Base-by-base conservation (phyloP, 257 asterid species). In the Fraxinus quadrangulata region DNA sequence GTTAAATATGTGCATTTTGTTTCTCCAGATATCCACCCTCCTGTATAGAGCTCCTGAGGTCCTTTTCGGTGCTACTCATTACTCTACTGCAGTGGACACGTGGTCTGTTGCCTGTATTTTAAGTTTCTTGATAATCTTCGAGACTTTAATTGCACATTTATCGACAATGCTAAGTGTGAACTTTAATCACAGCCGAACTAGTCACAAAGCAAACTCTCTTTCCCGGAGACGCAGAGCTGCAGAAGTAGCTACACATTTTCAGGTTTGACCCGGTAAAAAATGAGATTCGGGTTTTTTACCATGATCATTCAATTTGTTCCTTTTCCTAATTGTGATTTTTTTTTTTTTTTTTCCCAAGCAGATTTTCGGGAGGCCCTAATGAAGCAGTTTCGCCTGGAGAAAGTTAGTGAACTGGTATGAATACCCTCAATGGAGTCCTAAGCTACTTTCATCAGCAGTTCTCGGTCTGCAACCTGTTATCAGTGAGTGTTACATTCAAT, bases 1-100 rank as follows among this genome's bases (percentile, higher is more conserved):
- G 63, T 17, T 17, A 19, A 75, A 23, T 11, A 33, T 3, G 5
- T 33, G 59, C 8, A 56, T 23, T 70, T 77, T 24, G 11, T 68
- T 77, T 45, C 72, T 74, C 75, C 89, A 95, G 99, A 93, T 93
- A 77, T 84, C 93, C 84, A 96, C 99, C 97, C 75, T 96, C 26
- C 92, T 97, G 98, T 92, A 96, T 71, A 91, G 98, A 83, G 99
- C 99, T 82, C 99, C 98, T 74, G 98, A 96, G 87, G 98, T 96
- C 72, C 97, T 93, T 65, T 79, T 96, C 86, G 99, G 98, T 49
- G 91, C 97, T 9, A 92, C 98, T 11, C 98, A 93, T 80, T 96
- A 96, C 89, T 92, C 99, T 30, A 94, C 98, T 69, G 97, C 92
- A 51, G 98, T 93, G 70, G 99, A 96, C 83, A 90, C 89, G 87